Percentiles rank a stretch among this genome's conserved stretches.
phyloP scores from a whole-genome alignment of 2,329 filamentous ascomycete species.

The Colletotrichum chrysophilum region DNA sequence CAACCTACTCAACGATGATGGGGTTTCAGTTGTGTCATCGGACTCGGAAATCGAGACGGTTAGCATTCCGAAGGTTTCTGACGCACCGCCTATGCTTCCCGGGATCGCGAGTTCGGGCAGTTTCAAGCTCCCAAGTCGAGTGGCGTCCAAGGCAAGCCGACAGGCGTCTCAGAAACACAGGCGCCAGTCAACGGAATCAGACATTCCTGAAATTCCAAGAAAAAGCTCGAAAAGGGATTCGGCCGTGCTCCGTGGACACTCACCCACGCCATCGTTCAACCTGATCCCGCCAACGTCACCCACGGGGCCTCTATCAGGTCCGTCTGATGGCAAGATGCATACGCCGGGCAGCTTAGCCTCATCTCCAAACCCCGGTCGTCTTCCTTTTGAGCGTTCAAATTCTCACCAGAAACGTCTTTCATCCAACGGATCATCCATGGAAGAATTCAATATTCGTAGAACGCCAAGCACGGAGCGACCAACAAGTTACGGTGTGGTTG shows the following conservation, averaged over 20 bases:
- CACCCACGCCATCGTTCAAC: slow-evolving; percentile 40
- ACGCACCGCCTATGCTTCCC: slow-evolving; percentile 62
- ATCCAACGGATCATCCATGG: slow-evolving; percentile 52
- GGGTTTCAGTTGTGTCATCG: slow-evolving; percentile 39
- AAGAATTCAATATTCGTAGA: slow-evolving; percentile 47
- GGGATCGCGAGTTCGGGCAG: slow-evolving; percentile 62
- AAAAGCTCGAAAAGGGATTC: slow-evolving; percentile 74
- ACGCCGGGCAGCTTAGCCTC: not conserved
- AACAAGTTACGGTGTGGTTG: slow-evolving; percentile 61
- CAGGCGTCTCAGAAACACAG: slow-evolving; percentile 38
- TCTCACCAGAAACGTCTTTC: slow-evolving; percentile 56
- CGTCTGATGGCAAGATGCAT: slow-evolving; percentile 3
- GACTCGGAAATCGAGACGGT: slow-evolving; percentile 51
- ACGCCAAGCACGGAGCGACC: slow-evolving; percentile 49
- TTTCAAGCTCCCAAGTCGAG: slow-evolving; percentile 68
- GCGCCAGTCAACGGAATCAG: slow-evolving; percentile 33
- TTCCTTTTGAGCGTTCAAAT: slow-evolving; percentile 63
- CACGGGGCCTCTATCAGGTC: not conserved
- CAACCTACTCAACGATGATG: slow-evolving; percentile 51
- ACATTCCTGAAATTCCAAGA: slow-evolving; percentile 67
- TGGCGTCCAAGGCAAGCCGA: slow-evolving; percentile 63
- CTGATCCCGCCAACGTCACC: slow-evolving; percentile 25
- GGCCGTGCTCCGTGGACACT: slow-evolving; percentile 36
- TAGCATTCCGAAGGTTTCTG: slow-evolving; percentile 46
- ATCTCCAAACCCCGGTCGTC: slow-evolving; percentile 19